Conservation (phyloP, 2,329 filamentous ascomycete species). For the Nothophoma quercina region DNA sequence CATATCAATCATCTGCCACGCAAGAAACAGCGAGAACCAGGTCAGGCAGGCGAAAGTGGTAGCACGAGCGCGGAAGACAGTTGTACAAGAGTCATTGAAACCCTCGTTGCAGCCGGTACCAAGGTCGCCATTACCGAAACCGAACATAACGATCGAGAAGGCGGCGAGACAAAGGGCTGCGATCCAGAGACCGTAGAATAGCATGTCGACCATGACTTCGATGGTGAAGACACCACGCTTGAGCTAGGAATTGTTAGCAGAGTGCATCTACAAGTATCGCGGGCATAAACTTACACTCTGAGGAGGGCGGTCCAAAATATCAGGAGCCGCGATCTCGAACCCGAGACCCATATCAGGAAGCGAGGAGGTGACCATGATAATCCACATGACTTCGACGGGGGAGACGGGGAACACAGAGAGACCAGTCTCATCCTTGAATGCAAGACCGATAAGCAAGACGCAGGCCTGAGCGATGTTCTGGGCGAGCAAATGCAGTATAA, state of each 20-base stretch:
- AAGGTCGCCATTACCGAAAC: conserved; percentile 42
- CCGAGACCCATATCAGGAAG: conserved; percentile 48
- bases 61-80: conserved; percentile 64
- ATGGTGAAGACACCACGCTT: conserved; percentile 47
- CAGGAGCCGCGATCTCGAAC: conserved; percentile 43
- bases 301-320: conserved; percentile 43
- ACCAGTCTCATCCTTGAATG: conserved; percentile 41
- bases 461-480: conserved; percentile 47
- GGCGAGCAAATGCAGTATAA: conserved; percentile 44
- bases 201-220: conserved; percentile 47
- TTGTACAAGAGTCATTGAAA: conserved; percentile 37
- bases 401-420: conserved; percentile 49
- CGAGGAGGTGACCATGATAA: conserved; percentile 50
- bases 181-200: conserved; percentile 47
- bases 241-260: conserved; percentile 30
- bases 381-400: conserved; percentile 49
- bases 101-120: conserved; percentile 43
- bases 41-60: conserved; percentile 78
- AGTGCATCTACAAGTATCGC: background rate
- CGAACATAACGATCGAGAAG: conserved; percentile 47
- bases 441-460: conserved; percentile 45
- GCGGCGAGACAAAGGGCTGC: conserved; percentile 43
- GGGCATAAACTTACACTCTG: conserved; percentile 33
- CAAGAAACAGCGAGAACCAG: conserved; percentile 78
- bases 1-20: conserved; percentile 76